Conservation (phyloP, 768 basidiomycete species). For the Ephemerocybe angulata region DNA sequence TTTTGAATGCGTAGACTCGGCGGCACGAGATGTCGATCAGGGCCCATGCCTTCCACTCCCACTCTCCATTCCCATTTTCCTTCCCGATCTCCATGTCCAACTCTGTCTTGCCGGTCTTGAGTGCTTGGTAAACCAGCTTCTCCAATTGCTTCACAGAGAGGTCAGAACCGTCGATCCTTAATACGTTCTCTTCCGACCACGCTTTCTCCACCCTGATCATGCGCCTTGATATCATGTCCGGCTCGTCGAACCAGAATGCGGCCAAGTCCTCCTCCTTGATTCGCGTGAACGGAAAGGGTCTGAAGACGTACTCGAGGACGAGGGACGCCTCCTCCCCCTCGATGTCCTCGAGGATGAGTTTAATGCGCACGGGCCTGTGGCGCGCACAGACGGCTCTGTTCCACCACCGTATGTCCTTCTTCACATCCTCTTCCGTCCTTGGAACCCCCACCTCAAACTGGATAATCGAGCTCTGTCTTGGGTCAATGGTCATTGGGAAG, state of each 20-base stretch:
- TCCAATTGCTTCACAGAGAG: conserved; percentile 26
- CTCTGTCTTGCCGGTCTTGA: conserved; percentile 37
- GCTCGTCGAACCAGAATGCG: conserved; percentile 36
- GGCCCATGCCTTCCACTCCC: conserved; percentile 37
- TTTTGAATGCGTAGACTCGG: conserved; percentile 38
- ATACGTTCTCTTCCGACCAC: conserved; percentile 11
- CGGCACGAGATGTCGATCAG: conserved; percentile 38
- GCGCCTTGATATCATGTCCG: conserved; percentile 20
- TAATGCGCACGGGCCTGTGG: conserved; percentile 33
- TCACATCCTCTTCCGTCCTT: conserved; percentile 31
- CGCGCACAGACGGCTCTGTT: conserved; percentile 31
- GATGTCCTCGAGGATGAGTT: conserved; percentile 32
- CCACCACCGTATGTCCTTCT: conserved; percentile 29
- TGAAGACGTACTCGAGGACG: conserved; percentile 36
- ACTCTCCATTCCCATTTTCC: conserved; percentile 25
- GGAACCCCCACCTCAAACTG: conserved; percentile 30
- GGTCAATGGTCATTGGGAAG: conserved; percentile 34
- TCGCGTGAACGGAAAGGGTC: conserved; percentile 25
- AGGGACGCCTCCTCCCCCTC: conserved; percentile 38
- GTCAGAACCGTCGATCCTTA: conserved; percentile 23
- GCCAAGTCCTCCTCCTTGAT: conserved; percentile 24
- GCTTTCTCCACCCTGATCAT: conserved; percentile 23
- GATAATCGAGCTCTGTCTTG: conserved; percentile 31
- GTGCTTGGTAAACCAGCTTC: conserved; percentile 31
- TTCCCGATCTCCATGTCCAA: conserved; percentile 31